Evolutionary conservation across 768 basidiomycete genomes (phyloP).

Genomic region (Rhizopogon vulgaris): DNA sequence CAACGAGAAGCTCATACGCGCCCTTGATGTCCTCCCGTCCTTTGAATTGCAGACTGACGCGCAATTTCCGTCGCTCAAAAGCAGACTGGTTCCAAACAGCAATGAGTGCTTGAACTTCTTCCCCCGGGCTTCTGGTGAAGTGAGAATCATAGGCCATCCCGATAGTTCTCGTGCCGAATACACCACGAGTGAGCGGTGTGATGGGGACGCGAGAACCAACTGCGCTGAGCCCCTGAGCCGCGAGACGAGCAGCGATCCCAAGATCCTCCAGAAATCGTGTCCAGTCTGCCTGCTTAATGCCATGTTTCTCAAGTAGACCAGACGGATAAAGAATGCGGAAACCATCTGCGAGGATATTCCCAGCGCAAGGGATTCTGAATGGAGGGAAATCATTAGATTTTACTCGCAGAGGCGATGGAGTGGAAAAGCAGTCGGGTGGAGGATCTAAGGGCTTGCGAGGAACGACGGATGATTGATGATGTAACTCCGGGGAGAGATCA

Average conservation of each 20-base stretch:
- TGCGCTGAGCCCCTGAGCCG: conserved; percentile 15
- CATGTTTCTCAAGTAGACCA: conserved; percentile 20
- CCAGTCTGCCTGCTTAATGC: conserved; percentile 22
- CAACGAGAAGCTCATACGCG: conserved; percentile 15
- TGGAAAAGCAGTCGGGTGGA: conserved; percentile 25
- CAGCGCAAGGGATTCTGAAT: conserved; percentile 19
- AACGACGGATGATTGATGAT: not conserved
- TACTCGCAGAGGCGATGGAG: conserved; percentile 19
- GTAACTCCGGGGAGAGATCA: conserved; percentile 8
- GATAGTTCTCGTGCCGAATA: conserved; percentile 10
- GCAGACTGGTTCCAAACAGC: conserved; percentile 27
- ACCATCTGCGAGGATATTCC: conserved; percentile 16
- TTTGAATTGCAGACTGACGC: conserved; percentile 12
- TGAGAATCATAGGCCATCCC: conserved; percentile 15
- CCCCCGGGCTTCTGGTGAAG: conserved; percentile 12
- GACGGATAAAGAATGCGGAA: conserved; percentile 22
- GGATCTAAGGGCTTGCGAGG: conserved; percentile 22
- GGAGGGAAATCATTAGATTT: conserved; percentile 21
- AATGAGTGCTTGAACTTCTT: conserved; percentile 21
- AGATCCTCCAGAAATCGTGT: conserved; percentile 25
- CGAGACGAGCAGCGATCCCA: conserved; percentile 20
- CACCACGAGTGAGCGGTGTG: conserved; percentile 9
- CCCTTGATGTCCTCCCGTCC: conserved; percentile 2
- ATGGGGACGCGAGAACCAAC: conserved; percentile 17
- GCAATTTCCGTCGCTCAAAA: conserved; percentile 25